Base-by-base conservation (phyloP, 2,329 filamentous ascomycete species). In the Coniochaeta sp. region DNA sequence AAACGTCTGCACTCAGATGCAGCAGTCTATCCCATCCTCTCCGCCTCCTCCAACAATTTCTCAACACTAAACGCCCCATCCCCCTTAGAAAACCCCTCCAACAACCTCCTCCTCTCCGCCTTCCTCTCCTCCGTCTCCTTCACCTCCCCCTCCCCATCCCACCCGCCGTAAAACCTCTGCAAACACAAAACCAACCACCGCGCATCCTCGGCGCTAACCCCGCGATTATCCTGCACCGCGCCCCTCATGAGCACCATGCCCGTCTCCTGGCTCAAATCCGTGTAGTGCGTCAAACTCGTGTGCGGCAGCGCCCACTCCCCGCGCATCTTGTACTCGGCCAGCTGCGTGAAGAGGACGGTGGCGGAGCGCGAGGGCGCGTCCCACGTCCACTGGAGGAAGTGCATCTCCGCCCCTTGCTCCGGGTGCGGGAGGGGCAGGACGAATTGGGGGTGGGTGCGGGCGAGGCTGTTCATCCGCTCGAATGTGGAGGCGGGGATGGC, bases 341-440 rank as follows among this genome's bases (percentile, higher is more conserved):
- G 78, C 63, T 94, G 88, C 1, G 94, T 99, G 72, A 99, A 97
- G 30, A 99, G 83, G 6, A 97, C 85, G 0, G 87, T 89, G 53
- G 80, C 82, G 3, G 83, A 86, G 54, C 78, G 71, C 16, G 77
- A 79, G 52, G 73, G 72, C 20, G 69, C 71, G 54, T 95, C 91
- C 69, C 96, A 96, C 0, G 87, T 88, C 90, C 95, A 99, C 70
- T 99, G 92, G 56, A 99, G 71, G 68, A 95, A 96, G 71, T 99
- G 94, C 45, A 99, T 91, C 69, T 97, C 94, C 46, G 91, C 89
- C 49, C 89, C 89, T 58, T 76, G 75, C 22, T 68, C 72, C 46
- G 72, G 71, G 68, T 80, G 88, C 58, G 88, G 88, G 6, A 97
- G 79, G 0, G 94, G 94, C 1, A 99, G 81, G 51, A 99, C 86